Conservation (phyloP, 306 rosid genomes). For the Fragaria nilgerrensis region DNA sequence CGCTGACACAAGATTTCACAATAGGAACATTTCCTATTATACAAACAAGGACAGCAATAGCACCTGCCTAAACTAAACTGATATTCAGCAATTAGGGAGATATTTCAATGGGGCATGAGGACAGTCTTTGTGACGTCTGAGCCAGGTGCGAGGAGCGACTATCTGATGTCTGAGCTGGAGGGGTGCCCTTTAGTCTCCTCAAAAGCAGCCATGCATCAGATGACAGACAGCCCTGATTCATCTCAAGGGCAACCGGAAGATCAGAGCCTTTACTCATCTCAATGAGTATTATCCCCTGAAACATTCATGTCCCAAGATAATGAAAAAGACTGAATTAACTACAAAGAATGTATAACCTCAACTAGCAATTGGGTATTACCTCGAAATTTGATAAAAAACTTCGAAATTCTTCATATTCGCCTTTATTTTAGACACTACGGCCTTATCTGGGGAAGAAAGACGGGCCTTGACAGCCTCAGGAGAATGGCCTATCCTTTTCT, state of each 20-base stretch:
- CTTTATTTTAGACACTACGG: conserved; percentile 51
- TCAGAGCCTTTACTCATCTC: conserved; percentile 50
- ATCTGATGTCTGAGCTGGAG: conserved; percentile 28
- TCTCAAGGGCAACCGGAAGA: conserved; percentile 69
- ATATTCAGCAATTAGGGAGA: conserved; percentile 43
- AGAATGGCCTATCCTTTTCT: conserved; percentile 67
- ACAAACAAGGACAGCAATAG: background rate
- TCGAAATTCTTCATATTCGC: conserved; percentile 66
- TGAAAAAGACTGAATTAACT: conserved; percentile 6
- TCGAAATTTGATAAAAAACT: conserved; percentile 68
- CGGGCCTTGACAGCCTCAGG: conserved; percentile 69
- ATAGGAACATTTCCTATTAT: background rate
- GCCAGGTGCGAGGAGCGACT: conserved; percentile 4
- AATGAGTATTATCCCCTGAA: conserved; percentile 71
- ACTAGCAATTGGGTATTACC: conserved; percentile 37
- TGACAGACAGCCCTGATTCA: conserved; percentile 67
- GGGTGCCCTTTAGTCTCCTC: conserved; percentile 51
- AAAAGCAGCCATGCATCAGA: conserved; percentile 81
- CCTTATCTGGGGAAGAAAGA: conserved; percentile 62
- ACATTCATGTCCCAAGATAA: conserved; percentile 11
- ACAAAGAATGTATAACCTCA: background rate
- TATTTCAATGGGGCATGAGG: conserved; percentile 40
- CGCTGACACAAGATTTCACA: background rate
- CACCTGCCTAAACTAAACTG: background rate
- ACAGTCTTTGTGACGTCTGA: background rate